Evolutionary conservation across 2,329 filamentous ascomycete species (phyloP).

Genomic region (Penicillium sp.): DNA sequence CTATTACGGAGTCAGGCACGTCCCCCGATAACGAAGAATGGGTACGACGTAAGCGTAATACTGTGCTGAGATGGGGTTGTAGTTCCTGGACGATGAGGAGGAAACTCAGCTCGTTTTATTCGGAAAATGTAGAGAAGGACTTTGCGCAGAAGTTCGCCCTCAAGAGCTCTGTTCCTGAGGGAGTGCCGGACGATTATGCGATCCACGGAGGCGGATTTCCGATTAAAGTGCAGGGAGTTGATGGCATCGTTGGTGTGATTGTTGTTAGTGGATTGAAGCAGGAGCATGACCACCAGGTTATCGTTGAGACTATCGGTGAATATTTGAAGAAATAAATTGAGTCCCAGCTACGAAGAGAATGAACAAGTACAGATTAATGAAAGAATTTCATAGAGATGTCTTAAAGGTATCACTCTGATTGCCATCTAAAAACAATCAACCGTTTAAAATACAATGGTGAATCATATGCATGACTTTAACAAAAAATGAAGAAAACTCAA

Average conservation of each 20-base stretch:
- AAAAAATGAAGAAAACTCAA: conserved; percentile 9
- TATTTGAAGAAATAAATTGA: conserved; percentile 27
- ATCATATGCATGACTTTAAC: conserved; percentile 14
- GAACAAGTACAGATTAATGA: neutral
- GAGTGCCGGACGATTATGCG: conserved; percentile 58
- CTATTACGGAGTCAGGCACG: conserved; percentile 62
- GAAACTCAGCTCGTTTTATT: conserved; percentile 40
- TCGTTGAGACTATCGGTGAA: conserved; percentile 64
- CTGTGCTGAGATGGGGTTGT: conserved; percentile 66
- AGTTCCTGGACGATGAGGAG: conserved; percentile 69
- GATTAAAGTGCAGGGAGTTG: conserved; percentile 66
- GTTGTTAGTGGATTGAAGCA: conserved; percentile 74
- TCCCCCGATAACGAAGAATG: conserved; percentile 68
- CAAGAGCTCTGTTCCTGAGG: conserved; percentile 45
- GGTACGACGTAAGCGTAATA: conserved; percentile 67
- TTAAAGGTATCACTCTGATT: conserved; percentile 15
- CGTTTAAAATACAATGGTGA: conserved; percentile 15
- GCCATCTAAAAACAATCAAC: conserved; percentile 14
- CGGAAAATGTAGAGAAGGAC: conserved; percentile 55
- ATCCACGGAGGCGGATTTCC: conserved; percentile 76
- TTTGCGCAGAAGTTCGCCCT: conserved; percentile 66
- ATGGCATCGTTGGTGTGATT: conserved; percentile 70
- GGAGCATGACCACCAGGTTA: conserved; percentile 71
- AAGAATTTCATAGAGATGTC: conserved; percentile 4
- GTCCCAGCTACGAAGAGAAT: neutral